Base-by-base conservation (phyloP, 2,329 filamentous ascomycete genomes). In the Aspergillus latus region DNA sequence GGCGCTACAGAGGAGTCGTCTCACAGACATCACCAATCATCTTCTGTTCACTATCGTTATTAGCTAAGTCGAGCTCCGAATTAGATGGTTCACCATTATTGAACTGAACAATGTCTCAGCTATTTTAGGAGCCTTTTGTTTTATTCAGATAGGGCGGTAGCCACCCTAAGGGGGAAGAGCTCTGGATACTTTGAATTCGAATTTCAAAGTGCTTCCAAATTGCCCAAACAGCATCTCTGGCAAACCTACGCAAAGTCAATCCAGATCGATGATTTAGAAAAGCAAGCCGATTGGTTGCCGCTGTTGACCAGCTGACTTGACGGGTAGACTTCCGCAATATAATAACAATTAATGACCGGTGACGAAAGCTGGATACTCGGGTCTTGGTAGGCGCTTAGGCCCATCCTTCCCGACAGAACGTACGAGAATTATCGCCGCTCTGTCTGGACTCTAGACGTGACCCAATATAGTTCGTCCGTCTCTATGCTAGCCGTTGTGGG, bases 11-110 rank as follows among this genome's bases (percentile, higher is more conserved):
- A 26, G 13, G 7, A 29, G 36, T 34, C 11, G 49, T 51, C 11
- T 28, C 29, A 43, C 37, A 21, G 11, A 21, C 28, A 13, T 50
- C 28, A 32, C 49, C 49, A 44, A 51, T 51, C 49, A 43, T 42
- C 6, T 40, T 32, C 29, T 15, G 39, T 49, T 43, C 49, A 9
- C n/a, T 28, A 48, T n/a, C 5, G n/a, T 26, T 29, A 32, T 13
- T 44, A 26, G 21, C 42, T 9, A 44, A 11, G 40, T 44, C 10
- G 34, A 6, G 5, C 5, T 21, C 39, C 11, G 40, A 28, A 11
- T 28, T 44, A 44, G 10, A 8, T 34, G 11, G 28, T 26, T 15
- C 4, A 4, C 39, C n/a, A 26, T 21, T 6, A 42, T 26, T 13
- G 43, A 30, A 30, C n/a, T 21, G n/a, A 13, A 13, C 29, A 36